Base-by-base conservation (phyloP, 2,329 filamentous ascomycete genomes). In the Fusarium denticulatum region DNA sequence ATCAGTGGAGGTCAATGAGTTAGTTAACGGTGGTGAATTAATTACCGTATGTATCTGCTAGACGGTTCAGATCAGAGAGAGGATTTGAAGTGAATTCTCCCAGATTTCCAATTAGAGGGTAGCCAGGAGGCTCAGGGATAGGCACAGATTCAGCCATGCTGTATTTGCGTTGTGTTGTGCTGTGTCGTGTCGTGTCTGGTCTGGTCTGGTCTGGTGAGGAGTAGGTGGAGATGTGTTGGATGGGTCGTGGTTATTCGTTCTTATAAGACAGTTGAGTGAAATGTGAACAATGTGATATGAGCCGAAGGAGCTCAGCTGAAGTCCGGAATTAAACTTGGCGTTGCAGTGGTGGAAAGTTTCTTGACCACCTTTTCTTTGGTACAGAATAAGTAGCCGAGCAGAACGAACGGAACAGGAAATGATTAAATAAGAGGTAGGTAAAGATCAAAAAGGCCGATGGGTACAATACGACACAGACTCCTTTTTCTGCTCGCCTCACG, bases 21-120 rank as follows among this genome's bases (percentile, higher is more conserved):
- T 43, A 46, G 34, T 40, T 39, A 15, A n/a, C 30, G 7, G 52
- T 49, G 24, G 34, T 28, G n/a, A 28, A 28, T 56, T 26, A 57
- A 39, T 56, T 77, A 91, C 91, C 92, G 81, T 93, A 93, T 67
- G 87, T 89, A 45, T 93, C 88, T 30, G 90, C 88, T 55, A 94
- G 82, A 16, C 87, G 84, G 11, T 81, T 78, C 26, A 93, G 80
- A 30, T 90, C 89, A 28, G 85, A 82, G 6, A 89, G 79, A 0
- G 91, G 88, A n/a, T 87, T 86, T 0, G 85, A 81, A 65, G 92
- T 88, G 70, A 95, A 86, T 71, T 93, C 90, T 60, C 84, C 82
- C 36, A 92, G 78, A 74, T 94, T 92, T 34, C 92, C 92, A 30
- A 94, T 71, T 32, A 94, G 80, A 3, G 91, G 92, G 63, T 92